These are phyloP conservation scores for Marasmius tenuissimus DNA, from an alignment of 1,284 basidiomycete species.

Conservation along the genomic window DNA sequence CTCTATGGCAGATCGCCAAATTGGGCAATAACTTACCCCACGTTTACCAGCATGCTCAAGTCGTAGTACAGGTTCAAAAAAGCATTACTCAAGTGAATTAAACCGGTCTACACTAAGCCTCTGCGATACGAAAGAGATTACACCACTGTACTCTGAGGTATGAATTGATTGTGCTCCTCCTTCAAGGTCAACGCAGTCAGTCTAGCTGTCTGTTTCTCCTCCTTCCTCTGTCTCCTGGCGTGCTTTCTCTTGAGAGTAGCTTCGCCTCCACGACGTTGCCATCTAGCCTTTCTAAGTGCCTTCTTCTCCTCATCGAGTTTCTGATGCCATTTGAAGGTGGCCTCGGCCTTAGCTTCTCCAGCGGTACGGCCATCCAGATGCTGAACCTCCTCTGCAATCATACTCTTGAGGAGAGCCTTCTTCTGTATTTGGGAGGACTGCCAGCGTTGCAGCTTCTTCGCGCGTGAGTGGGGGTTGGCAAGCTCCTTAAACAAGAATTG, in stretches of 20 bases:
- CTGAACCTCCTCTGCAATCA: conserved; percentile 53
- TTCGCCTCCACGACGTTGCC: conserved; percentile 47
- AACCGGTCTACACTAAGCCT: background rate
- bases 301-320: conserved; percentile 56
- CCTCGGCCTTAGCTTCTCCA: conserved; percentile 66
- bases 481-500: conserved; percentile 65
- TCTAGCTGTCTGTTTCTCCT: conserved; percentile 61
- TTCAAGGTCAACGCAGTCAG: conserved; percentile 61
- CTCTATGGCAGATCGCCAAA: background rate
- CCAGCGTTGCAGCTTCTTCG: conserved; percentile 78
- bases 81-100: background rate
- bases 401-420: conserved; percentile 50
- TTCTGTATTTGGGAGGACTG: conserved; percentile 50
- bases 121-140: background rate
- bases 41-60: too few relatives aligned
- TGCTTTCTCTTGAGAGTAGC: conserved; percentile 45
- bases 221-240: conserved; percentile 45
- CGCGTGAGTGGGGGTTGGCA: conserved; percentile 75
- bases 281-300: conserved; percentile 57
- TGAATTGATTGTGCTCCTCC: conserved; percentile 65
- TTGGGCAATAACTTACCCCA: background rate
- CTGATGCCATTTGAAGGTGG: conserved; percentile 69
- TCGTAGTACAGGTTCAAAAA: background rate
- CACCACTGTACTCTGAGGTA: conserved; percentile 39
- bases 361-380: conserved; percentile 55